Percentiles rank a stretch among this genome's conserved stretches.
Evolutionary conservation across 2,329 filamentous ascomycete genomes (phyloP).

Genomic region (Arthrobotrys sinensis): DNA sequence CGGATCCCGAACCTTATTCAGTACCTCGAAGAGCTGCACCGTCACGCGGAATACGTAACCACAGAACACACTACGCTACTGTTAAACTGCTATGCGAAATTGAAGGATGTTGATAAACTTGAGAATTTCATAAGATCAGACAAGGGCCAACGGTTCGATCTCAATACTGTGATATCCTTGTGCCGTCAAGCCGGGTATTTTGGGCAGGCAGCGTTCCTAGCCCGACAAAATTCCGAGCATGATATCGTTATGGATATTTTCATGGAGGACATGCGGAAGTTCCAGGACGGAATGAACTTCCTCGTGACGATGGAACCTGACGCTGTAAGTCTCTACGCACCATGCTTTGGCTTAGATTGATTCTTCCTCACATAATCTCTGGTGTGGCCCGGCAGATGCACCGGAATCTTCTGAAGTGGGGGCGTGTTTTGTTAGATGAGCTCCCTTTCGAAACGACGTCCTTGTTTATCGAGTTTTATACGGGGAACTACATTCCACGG

Average conservation of each 20-base stretch:
- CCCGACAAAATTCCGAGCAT: constrained; percentile 92
- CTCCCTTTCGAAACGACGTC: constrained; percentile 86
- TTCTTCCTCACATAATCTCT: background rate
- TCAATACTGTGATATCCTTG: constrained; percentile 97
- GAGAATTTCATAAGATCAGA: constrained; percentile 92
- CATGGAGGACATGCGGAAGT: constrained; percentile 94
- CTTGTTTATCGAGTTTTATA: constrained; percentile 95
- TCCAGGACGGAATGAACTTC: constrained; percentile 88
- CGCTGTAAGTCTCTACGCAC: constrained; percentile 72
- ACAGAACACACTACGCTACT: constrained; percentile 95
- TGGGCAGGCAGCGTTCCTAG: constrained; percentile 95
- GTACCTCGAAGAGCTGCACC: constrained; percentile 95
- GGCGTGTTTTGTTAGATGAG: constrained; percentile 88
- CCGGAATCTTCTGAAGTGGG: constrained; percentile 92
- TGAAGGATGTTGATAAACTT: constrained; percentile 96
- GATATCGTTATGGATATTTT: constrained; percentile 95
- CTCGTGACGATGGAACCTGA: constrained; percentile 89
- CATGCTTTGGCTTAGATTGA: background rate
- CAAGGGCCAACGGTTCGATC: constrained; percentile 93
- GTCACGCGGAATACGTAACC: constrained; percentile 88
- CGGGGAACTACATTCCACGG: constrained; percentile 77
- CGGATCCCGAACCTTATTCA: constrained; percentile 97
- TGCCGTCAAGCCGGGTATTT: constrained; percentile 97
- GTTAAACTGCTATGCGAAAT: constrained; percentile 96
- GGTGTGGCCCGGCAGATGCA: constrained; percentile 37